Base-by-base conservation (phyloP, 2,329 filamentous ascomycete species). In the Aschersonia sp. region DNA sequence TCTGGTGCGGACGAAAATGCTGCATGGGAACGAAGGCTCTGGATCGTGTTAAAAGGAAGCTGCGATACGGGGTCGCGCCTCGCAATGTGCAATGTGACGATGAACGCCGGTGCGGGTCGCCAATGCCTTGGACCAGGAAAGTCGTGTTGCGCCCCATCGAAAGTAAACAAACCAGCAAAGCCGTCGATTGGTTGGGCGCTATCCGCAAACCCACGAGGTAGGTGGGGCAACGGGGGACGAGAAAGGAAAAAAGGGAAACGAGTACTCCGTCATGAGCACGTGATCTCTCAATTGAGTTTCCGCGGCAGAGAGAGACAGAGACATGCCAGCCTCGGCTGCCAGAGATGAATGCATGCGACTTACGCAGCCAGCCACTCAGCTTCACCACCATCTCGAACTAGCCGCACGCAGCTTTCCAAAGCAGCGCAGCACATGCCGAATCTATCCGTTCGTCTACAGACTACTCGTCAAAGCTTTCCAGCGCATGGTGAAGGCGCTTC, bases 91-190 rank as follows among this genome's bases (percentile, higher is more conserved):
- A 20, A 20, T 20, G 20, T 20, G 20, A 20, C 20, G 20, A 20
- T 20, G 20, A 20, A 20, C 20, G 20, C 20, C 20, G 20, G 20
- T 20, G 20, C 20, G 20, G 20, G 20, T 20, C 20, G 20, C 20
- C 20, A 20, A 2, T 20, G 20, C 20, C 20, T 20, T 20, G 20
- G 20, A 20, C 20, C 20, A 20, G 20, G 20, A 20, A 20, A 20
- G 20, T 52, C 53, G 65, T 69, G 66, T 69, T 69, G 65, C 65
- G 20, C 20, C 20, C 20, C 20, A 20, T 20, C 20, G 20, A 63
- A 67, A 68, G 66, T 69, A 69, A 69, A 69, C 66, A 69, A 68
- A 66, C 47, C 45, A 31, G 40, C 31, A 5, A 10, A 29, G 32
- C 5, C 45, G 2, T 31, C 12, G 30, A 4, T 9, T 60, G 54